These are phyloP conservation scores for Senecio squalidus DNA, from an alignment of 140 eudicot species.

Conservation along the genomic window DNA sequence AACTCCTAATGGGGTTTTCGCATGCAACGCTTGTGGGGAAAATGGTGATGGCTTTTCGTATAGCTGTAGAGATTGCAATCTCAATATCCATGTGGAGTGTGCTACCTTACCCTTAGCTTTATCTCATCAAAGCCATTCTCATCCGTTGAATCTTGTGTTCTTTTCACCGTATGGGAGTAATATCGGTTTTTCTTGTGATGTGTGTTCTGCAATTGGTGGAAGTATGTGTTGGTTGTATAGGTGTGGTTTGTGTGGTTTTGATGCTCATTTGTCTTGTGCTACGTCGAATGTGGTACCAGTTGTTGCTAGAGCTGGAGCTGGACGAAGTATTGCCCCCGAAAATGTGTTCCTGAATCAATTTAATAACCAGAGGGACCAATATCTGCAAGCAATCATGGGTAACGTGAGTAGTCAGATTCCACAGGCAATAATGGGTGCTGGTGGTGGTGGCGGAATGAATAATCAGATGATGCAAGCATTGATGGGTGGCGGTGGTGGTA, in stretches of 20 bases:
- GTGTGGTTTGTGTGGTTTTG: conserved; percentile 20
- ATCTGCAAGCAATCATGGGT: conserved; percentile 1
- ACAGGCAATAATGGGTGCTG: conserved; percentile 6
- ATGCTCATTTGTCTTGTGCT: conserved; percentile 22
- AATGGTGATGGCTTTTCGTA: conserved; percentile 8
- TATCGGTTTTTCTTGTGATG: conserved; percentile 18
- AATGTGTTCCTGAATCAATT: conserved; percentile 5
- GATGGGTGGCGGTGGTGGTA: conserved; percentile 7
- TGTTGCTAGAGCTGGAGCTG: background rate
- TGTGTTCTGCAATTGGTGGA: conserved; percentile 19
- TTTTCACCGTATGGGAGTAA: conserved; percentile 1
- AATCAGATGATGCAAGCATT: background rate
- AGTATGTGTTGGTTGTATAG: conserved; percentile 11
- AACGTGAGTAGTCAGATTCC: background rate
- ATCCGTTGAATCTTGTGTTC: conserved; percentile 10
- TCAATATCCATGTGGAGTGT: conserved; percentile 13
- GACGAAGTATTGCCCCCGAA: background rate
- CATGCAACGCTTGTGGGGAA: conserved; percentile 15
- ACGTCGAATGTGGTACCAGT: background rate
- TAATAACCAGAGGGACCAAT: conserved; percentile 3
- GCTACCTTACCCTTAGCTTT: conserved; percentile 9
- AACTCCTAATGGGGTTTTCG: conserved; percentile 13
- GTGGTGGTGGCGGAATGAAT: background rate
- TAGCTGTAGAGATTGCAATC: conserved; percentile 7
- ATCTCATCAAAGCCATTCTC: conserved; percentile 13